Percentiles rank a stretch among this genome's conserved stretches.
Evolutionary conservation across 179 eudicot species (phyloP).

Genomic region (Sideroxylon spinosum): DNA sequence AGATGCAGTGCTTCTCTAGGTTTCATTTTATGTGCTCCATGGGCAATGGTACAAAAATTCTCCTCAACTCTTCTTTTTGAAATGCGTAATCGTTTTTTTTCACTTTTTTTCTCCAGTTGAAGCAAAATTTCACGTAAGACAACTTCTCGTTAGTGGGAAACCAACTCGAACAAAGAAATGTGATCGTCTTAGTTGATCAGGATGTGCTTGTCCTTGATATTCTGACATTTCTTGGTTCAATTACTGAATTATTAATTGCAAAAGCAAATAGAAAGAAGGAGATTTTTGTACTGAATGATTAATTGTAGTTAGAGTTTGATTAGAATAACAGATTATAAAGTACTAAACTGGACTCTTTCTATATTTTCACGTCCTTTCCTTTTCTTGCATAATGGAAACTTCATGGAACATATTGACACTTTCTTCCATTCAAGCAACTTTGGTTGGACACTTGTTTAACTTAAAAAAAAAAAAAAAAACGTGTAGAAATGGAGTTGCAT

Average conservation of each 20-base stretch:
- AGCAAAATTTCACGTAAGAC: too few species aligned
- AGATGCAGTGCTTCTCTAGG: too few species aligned
- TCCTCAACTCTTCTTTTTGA: background rate
- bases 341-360: background rate
- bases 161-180: background rate
- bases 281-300: background rate
- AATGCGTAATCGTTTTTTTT: background rate
- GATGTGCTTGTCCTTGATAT: background rate
- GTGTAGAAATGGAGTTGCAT: too few species aligned
- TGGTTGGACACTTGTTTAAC: background rate
- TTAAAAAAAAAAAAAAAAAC: too few species aligned
- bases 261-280: background rate
- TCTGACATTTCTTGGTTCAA: background rate
- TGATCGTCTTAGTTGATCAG: background rate
- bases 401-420: background rate
- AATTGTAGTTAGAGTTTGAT: background rate
- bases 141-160: background rate
- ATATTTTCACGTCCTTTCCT: background rate
- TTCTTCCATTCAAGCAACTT: conserved; percentile 5
- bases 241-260: background rate
- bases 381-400: background rate
- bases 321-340: background rate
- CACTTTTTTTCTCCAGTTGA: background rate
- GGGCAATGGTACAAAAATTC: background rate
- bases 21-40: too few species aligned